Conservation (phyloP, 2,329 filamentous ascomycete genomes). For the Verticillium tricorpus region DNA sequence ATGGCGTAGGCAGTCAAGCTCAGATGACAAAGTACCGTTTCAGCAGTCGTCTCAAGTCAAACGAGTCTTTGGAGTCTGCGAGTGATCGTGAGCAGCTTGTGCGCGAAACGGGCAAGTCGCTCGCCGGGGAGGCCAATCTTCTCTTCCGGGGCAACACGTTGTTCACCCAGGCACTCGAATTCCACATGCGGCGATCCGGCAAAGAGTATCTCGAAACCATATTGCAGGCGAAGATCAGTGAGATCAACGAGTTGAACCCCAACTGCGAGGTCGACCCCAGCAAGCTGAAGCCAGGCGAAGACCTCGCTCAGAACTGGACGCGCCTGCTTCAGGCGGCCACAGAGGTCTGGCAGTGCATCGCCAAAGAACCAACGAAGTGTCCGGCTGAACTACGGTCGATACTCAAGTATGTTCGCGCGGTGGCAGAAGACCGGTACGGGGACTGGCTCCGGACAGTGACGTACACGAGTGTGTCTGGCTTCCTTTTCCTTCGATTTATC, state of each 20-base stretch:
- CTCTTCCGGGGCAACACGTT: conserved; percentile 94
- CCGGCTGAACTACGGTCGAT: conserved; percentile 79
- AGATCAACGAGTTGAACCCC: conserved; percentile 86
- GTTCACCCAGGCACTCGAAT: conserved; percentile 87
- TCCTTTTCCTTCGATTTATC: conserved; percentile 91
- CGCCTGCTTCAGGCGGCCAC: conserved; percentile 72
- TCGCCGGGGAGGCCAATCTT: conserved; percentile 85
- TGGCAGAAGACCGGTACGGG: conserved; percentile 90
- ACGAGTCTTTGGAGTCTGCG: conserved; percentile 56
- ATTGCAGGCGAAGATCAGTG: conserved; percentile 75
- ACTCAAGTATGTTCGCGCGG: conserved; percentile 85
- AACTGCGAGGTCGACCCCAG: conserved; percentile 96
- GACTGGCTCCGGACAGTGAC: conserved; percentile 85
- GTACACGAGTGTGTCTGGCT: conserved; percentile 93
- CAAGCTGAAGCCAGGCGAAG: conserved; percentile 60
- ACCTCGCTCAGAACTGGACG: conserved; percentile 79
- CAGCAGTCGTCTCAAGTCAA: conserved; percentile 65
- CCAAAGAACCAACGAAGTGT: conserved; percentile 66
- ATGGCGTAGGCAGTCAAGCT: conserved; percentile 80
- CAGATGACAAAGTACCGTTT: conserved; percentile 70
- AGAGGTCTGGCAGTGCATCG: conserved; percentile 81
- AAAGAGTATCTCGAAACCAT: conserved; percentile 90
- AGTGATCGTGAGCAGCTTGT: conserved; percentile 68
- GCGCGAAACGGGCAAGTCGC: conserved; percentile 72
- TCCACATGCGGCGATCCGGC: conserved; percentile 91